Conservation (phyloP, 169 alveolate species). For the Cryptosporidium xiaoi region DNA sequence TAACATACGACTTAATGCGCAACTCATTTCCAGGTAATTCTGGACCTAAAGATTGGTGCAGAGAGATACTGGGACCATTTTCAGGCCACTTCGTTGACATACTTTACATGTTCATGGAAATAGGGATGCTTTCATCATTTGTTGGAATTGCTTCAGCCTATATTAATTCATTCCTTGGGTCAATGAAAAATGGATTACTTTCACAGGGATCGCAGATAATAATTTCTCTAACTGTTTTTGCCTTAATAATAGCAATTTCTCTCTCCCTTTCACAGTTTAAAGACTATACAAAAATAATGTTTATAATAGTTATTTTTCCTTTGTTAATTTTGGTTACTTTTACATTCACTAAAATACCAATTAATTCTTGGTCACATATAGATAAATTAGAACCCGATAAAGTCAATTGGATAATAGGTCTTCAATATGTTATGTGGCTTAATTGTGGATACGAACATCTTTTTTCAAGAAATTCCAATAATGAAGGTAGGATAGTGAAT, state of each 20-base stretch:
- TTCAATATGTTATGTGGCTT: slow-evolving; percentile 74
- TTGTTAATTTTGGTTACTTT: slow-evolving; percentile 14
- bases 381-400: not conserved
- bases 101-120: slow-evolving; percentile 68
- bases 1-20: slow-evolving; percentile 24
- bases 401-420: slow-evolving; percentile 43
- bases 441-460: slow-evolving; percentile 63
- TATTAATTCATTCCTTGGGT: slow-evolving; percentile 36
- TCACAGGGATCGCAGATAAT: slow-evolving; percentile 15
- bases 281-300: slow-evolving; percentile 40
- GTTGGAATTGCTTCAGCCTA: slow-evolving; percentile 54
- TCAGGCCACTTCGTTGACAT: slow-evolving; percentile 2
- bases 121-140: slow-evolving; percentile 65
- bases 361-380: slow-evolving; percentile 30
- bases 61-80: slow-evolving; percentile 25
- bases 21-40: slow-evolving; percentile 44
- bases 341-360: slow-evolving; percentile 30
- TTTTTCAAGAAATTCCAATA: slow-evolving; percentile 1
- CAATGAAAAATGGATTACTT: slow-evolving; percentile 5
- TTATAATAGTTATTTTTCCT: slow-evolving; percentile 36
- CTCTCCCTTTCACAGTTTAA: slow-evolving; percentile 34
- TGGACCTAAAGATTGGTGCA: slow-evolving; percentile 56
- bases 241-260: slow-evolving; percentile 16
- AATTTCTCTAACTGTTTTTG: slow-evolving; percentile 21
- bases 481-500: not conserved